Conservation (phyloP, 192 early-diverging fungal species). For the Diversispora epigaea region DNA sequence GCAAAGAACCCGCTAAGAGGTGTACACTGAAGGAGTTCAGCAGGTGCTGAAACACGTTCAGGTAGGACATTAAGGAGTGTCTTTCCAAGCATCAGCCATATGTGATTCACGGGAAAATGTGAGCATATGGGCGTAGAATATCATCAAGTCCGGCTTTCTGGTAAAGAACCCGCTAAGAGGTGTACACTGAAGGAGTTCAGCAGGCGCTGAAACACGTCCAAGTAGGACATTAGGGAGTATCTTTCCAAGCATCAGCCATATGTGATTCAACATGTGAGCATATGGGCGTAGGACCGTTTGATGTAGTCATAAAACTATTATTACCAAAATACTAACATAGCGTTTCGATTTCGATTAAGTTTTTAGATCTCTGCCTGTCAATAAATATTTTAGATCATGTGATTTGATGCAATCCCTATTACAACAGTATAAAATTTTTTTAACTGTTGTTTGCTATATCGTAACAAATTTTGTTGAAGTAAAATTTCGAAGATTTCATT, state of each 20-base stretch:
- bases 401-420: too few relatives aligned
- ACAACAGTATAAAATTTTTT: too few relatives aligned
- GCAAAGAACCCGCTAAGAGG: conserved; percentile 14
- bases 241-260: conserved; percentile 19
- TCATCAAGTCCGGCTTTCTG: background rate
- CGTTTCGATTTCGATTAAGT: too few relatives aligned
- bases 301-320: background rate
- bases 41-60: conserved; percentile 4
- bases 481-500: too few relatives aligned
- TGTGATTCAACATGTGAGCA: conserved; percentile 3
- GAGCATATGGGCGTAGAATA: too few relatives aligned
- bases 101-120: conserved; percentile 8
- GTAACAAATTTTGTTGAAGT: too few relatives aligned
- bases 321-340: too few relatives aligned
- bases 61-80: conserved; percentile 15
- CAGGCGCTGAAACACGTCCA: conserved; percentile 11
- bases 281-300: conserved; percentile 12
- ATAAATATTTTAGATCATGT: too few relatives aligned
- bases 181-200: conserved; percentile 3
- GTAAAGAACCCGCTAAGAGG: conserved; percentile 4
- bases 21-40: conserved; percentile 6
- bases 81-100: conserved; percentile 11
- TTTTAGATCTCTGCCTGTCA: too few relatives aligned
- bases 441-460: too few relatives aligned
- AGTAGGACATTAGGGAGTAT: background rate